Base-by-base conservation (phyloP, 495 filamentous ascomycete species). In the Aspergillus leporis region DNA sequence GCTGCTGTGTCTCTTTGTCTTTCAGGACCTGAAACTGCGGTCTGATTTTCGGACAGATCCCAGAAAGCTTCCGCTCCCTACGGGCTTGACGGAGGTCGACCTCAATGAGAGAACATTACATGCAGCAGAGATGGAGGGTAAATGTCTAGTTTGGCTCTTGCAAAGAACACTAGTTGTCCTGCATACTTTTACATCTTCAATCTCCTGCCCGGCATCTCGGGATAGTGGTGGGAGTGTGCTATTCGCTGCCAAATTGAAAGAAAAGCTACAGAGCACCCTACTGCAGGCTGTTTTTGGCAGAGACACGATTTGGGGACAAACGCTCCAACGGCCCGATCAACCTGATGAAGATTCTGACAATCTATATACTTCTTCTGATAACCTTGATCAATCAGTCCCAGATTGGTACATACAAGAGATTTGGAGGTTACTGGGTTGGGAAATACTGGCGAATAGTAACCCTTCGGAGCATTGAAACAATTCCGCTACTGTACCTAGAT, bases 381-480 rank as follows among this genome's bases (percentile, higher is more conserved):
- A 47, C 9, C 19, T 59, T 3, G 56, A 69, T 13, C 38, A 61
- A n/a, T 34, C 53, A 0, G 69, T 67, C 31, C 21, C 73, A 1
- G 77, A 82, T 14, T 83, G 78, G 78, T 77, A 81, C 59, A 65
- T 72, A 3, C 70, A 77, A 49, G 71, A 77, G 48, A 58, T 81
- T n/a, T 83, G 79, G 79, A 63, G 67, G n/a, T 60, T 83, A 16
- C 52, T 83, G 0, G 80, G 81, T 6, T 83, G 78, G 79, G 77
- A 83, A 49, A 22, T 77, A 48, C 32, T 80, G 51, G 57, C 36
- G 30, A 60, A 53, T 16, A 51, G 18, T 21, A 25, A 49, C 8
- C n/a, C 14, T 46, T 55, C 51, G 4, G 19, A 55, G 32, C 49
- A n/a, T 19, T 18, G 46, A 51, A 36, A 23, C 12, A 18, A 40